These are phyloP conservation scores for Colletotrichum tofieldiae DNA, from an alignment of 2,329 filamentous ascomycete species.

Conservation along the genomic window DNA sequence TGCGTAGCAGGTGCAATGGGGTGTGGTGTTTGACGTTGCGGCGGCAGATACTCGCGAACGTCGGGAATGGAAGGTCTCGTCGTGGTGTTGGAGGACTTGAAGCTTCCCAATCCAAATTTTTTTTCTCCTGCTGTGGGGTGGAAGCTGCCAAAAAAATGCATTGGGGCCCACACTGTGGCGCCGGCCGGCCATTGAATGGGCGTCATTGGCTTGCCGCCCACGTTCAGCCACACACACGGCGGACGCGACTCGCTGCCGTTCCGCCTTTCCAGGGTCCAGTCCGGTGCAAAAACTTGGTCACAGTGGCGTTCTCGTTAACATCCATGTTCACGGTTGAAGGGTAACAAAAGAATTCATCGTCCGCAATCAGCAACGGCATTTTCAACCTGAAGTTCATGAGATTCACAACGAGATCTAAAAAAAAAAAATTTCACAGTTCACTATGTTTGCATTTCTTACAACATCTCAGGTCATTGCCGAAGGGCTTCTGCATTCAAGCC, in stretches of 20 bases:
- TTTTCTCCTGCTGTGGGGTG: slow-evolving; percentile 45
- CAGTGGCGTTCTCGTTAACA: background rate
- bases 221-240: slow-evolving; percentile 36
- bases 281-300: background rate
- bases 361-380: background rate
- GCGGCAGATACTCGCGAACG: slow-evolving; percentile 38
- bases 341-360: background rate
- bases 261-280: slow-evolving; percentile 27
- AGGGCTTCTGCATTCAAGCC: background rate
- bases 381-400: background rate
- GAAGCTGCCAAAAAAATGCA: slow-evolving; percentile 40
- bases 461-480: background rate
- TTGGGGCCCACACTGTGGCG: slow-evolving; percentile 34
- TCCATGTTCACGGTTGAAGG: background rate
- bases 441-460: background rate
- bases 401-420: background rate
- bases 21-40: slow-evolving; percentile 34
- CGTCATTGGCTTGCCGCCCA: slow-evolving; percentile 12
- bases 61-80: slow-evolving; percentile 39
- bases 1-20: slow-evolving; percentile 25
- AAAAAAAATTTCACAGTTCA: background rate
- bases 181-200: slow-evolving; percentile 23
- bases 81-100: slow-evolving; percentile 43
- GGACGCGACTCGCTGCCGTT: slow-evolving; percentile 37
- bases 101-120: slow-evolving; percentile 46